These are phyloP conservation scores for Trypanosoma theileri DNA, from an alignment of 208 protist species.

Conservation along the genomic window DNA sequence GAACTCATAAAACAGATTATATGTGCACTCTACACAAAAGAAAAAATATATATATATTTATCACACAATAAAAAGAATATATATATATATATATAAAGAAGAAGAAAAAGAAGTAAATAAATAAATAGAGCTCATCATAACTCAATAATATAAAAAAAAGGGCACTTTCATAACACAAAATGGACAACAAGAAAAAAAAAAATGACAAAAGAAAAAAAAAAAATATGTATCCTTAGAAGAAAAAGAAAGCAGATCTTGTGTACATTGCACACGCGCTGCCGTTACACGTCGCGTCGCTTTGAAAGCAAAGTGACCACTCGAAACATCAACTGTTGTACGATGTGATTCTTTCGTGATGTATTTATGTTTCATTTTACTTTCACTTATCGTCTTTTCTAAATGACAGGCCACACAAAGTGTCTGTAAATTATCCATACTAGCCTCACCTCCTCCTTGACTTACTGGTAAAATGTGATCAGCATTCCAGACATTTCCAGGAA, in stretches of 20 bases:
- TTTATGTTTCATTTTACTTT: conserved; percentile 9
- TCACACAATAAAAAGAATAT: not conserved
- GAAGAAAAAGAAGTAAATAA: not conserved
- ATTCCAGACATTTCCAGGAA: conserved; percentile 77
- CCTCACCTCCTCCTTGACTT: conserved; percentile 57
- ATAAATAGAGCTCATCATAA: not conserved
- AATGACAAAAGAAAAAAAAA: not conserved
- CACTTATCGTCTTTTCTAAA: conserved; percentile 52
- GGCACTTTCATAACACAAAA: not conserved
- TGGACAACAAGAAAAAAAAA: not conserved
- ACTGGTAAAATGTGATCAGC: conserved; percentile 81
- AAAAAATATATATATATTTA: not conserved
- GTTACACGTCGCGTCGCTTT: conserved; percentile 20
- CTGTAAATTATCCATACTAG: conserved; percentile 70
- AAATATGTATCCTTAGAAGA: not conserved
- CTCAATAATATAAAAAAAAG: conserved; percentile 16
- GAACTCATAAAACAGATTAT: conserved; percentile 8
- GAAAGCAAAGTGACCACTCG: conserved; percentile 14
- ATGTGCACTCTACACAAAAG: not conserved
- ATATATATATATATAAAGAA: conserved; percentile 1
- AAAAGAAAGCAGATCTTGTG: not conserved
- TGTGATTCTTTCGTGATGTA: not conserved
- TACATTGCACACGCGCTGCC: not conserved
- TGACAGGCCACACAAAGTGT: conserved; percentile 86
- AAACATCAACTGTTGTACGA: conserved; percentile 21